Evolutionary conservation across 2,329 filamentous ascomycete genomes (phyloP), one percentile per base, ranked within the genome.

Genomic region (Hymenoscyphus occultus): DNA sequence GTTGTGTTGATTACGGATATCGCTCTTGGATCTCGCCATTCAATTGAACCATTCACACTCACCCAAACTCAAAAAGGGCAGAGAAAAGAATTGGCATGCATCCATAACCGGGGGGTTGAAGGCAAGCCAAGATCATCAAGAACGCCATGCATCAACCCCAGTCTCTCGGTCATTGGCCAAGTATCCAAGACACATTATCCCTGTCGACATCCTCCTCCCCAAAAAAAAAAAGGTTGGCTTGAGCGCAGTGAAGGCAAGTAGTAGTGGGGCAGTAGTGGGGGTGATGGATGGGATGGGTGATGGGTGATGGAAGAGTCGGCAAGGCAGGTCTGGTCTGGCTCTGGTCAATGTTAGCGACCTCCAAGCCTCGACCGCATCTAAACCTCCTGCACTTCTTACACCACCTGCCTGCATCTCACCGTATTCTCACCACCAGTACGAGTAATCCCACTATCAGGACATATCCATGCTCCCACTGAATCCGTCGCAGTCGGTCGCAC

Each of bases 261-360:
- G 35, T 35, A 35, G 35, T 35, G 35, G 35, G 6, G 28, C 28
- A 28, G 28, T 28, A 28, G 28, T 28, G 28, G 28, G 28, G 28
- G 28, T 28, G 28, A 28, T 28, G 28, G 28, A 28, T 28, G 28
- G 28, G 28, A 28, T 28, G 28, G 28, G 40, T 45, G 28, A 28
- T 28, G 28, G 28, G 40, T 45, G 13, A 28, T 59, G 57, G 57
- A 59, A 59, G 57, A 59, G 35, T 59, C 57, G 57, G 57, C 57
- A 59, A 59, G 40, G 14, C 35, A 35, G 5, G 35, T 28, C 28
- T 28, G 28, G 28, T 28, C 28, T 28, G 28, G 28, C 22, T 28
- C 28, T 28, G 28, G 28, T 35, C 35, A 35, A 35, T n/a, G 40
- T 6, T 45, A 42, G 40, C 40, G 40, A 45, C 40, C 6, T n/a